Percentiles rank a stretch among this genome's conserved stretches.
phyloP scores from a whole-genome alignment of 352 stramenopile genomes.

The Discostella stelligera region DNA sequence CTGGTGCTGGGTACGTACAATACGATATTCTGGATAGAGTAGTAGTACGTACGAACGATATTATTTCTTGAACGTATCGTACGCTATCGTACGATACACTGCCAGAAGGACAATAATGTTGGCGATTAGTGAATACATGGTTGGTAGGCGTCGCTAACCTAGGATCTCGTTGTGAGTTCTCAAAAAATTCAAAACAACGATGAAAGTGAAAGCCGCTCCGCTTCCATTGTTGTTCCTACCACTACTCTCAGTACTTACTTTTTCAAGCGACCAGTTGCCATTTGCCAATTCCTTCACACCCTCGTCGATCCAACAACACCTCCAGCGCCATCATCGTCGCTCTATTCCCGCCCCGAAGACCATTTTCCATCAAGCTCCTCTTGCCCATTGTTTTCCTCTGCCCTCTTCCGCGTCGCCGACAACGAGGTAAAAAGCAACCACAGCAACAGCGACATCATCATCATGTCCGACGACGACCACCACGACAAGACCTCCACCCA shows the following conservation, averaged over 20 bases:
- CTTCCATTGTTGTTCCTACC: background rate
- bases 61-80: too few species aligned
- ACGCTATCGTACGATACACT: too few species aligned
- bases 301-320: background rate
- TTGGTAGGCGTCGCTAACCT: too few species aligned
- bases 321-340: too few species aligned
- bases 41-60: too few species aligned
- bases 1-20: too few species aligned
- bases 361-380: background rate
- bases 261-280: background rate
- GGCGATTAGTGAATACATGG: too few species aligned
- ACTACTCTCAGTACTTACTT: background rate
- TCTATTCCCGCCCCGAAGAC: background rate
- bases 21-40: too few species aligned
- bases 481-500: constrained; percentile 40
- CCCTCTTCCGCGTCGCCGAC: background rate
- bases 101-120: too few species aligned
- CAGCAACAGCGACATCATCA: background rate
- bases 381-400: background rate
- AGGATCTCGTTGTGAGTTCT: too few species aligned
- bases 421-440: background rate
- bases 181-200: background rate
- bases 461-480: too few species aligned
- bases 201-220: background rate
- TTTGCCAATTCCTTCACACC: background rate